Evolutionary conservation across 768 basidiomycete genomes (phyloP), one percentile per base, ranked within the genome.

Genomic region (Cystoderma amianthinum): DNA sequence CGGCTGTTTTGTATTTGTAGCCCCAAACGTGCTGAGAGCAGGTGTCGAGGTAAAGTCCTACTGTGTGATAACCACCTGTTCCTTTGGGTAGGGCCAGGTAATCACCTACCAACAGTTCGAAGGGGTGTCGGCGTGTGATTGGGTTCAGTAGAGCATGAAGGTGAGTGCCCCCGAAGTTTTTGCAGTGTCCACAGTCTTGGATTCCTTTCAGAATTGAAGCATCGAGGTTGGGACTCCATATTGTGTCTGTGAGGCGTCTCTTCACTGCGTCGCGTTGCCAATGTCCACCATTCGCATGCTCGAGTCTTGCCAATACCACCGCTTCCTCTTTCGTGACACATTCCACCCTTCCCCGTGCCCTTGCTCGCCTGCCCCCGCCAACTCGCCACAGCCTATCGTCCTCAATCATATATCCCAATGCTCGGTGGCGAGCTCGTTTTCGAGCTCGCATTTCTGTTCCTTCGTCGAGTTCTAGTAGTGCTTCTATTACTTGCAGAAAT

Each of bases 201-300:
- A 60, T 60, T 0, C 45, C 55, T 6, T 48, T n/a, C 1, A 50
- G 25, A 34, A 65, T 59, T 0, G 53, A 50, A 3, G 45, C 37
- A 43, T 61, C 57, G 4, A 65, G 44, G 0, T 44, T 39, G 1
- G 65, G 62, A 44, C 58, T 60, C 18, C 43, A 46, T 1, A 55
- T 45, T 1, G 24, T 38, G 41, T 65, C 63, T 7, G 57, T 33
- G 4, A 68, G 37, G 2, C 34, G 34, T 1, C 48, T 51, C 33
- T 67, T 67, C 41, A 67, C 53, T 2, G 41, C 11, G 44, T 69
- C 67, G 1, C 61, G 40, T 1, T 58, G 56, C 46, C 55, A 67
- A 38, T 69, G 67, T 0, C 64, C 63, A 0, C 47, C 43, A 5
- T 46, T 13, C 22, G n/a, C 15, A 20, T 64, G 60, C 22, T 47